Evolutionary conservation across 352 stramenopile genomes (phyloP).

Genomic region (Aphanomyces stellatus): DNA sequence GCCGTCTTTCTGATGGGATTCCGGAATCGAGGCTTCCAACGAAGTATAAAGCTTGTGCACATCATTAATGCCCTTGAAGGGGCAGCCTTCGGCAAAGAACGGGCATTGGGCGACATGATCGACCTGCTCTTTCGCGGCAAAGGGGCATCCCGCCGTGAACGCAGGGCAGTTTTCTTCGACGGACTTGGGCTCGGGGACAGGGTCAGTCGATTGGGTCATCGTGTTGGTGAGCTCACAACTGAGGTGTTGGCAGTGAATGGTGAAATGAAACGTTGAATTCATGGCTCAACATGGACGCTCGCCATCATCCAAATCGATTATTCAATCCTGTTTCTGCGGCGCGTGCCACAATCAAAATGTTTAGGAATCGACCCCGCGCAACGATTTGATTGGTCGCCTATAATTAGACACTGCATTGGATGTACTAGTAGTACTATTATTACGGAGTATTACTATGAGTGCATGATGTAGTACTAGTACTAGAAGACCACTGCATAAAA

Average conservation of each 20-base stretch:
- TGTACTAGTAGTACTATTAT: neutral
- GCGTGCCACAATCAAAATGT: neutral
- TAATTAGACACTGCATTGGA: neutral
- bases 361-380: neutral
- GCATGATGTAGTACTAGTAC: neutral
- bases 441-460: neutral
- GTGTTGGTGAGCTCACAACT: too few relatives aligned
- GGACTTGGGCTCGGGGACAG: neutral
- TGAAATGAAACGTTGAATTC: too few relatives aligned
- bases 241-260: too few relatives aligned
- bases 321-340: too few relatives aligned
- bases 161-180: slow-evolving; percentile 13
- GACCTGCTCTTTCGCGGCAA: neutral
- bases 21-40: slow-evolving; percentile 10
- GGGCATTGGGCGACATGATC: neutral
- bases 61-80: slow-evolving; percentile 7
- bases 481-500: neutral
- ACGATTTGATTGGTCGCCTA: neutral
- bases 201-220: too few relatives aligned
- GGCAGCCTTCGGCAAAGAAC: slow-evolving; percentile 15
- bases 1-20: slow-evolving; percentile 3
- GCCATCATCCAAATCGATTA: too few relatives aligned
- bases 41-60: neutral
- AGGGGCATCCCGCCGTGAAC: slow-evolving; percentile 6
- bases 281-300: too few relatives aligned